Evolutionary conservation across 768 basidiomycete species (phyloP).

Genomic region (Gloeopeniophorella convolvens): DNA sequence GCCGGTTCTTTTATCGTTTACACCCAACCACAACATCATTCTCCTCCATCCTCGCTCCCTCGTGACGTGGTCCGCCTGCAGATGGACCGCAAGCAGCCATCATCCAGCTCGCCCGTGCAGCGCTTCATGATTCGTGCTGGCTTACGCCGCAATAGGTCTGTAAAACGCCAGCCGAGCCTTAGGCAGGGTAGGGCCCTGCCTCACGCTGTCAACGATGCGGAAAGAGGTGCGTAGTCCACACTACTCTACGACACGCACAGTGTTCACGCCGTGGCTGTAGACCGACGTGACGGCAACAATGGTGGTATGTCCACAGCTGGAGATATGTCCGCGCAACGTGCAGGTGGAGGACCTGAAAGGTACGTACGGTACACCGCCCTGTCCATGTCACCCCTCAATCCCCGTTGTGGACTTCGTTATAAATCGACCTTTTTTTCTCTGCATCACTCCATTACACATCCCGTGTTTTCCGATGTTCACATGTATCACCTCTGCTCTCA

Average conservation of each 20-base stretch:
- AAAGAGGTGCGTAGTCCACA: background rate
- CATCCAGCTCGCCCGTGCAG: background rate
- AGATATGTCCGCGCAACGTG: background rate
- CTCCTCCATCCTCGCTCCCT: no score
- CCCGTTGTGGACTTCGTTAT: background rate
- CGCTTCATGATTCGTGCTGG: background rate
- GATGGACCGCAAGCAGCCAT: background rate
- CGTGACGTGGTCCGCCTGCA: no score
- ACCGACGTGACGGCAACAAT: background rate
- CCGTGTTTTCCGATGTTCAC: background rate
- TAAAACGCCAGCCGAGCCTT: background rate
- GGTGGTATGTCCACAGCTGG: background rate
- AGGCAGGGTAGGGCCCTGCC: background rate
- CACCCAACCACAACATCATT: no score
- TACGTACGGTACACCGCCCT: slow-evolving; percentile 1
- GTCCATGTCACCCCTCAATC: background rate
- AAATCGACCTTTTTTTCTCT: background rate
- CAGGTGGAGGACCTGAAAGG: background rate
- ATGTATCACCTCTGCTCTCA: background rate
- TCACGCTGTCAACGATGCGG: background rate
- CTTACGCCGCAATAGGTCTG: background rate
- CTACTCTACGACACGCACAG: background rate
- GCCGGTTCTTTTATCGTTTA: no score
- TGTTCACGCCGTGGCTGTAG: background rate
- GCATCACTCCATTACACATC: background rate